phyloP scores from a whole-genome alignment of 371 early-diverging fungal genomes.

The Rhizopus delemar region DNA sequence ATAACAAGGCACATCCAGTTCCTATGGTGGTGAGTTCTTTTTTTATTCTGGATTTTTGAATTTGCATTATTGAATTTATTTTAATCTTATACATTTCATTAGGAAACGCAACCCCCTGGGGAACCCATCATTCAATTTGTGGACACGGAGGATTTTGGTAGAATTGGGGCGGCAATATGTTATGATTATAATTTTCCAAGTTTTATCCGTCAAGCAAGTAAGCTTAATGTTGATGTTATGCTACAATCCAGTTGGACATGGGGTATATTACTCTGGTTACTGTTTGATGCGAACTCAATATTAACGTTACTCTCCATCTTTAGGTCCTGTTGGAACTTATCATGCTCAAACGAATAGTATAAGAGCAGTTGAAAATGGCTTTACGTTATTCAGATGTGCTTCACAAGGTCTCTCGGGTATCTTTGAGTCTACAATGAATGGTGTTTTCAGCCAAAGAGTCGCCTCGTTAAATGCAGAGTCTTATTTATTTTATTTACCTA shows the following conservation, averaged over 20 bases:
- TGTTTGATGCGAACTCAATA: background rate
- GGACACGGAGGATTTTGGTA: slow-evolving; percentile 52
- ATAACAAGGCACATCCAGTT: slow-evolving; percentile 59
- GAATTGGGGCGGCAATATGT: slow-evolving; percentile 56
- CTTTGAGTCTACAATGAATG: slow-evolving; percentile 46
- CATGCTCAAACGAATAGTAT: slow-evolving; percentile 47
- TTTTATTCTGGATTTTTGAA: background rate
- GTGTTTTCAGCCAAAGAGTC: slow-evolving; percentile 44
- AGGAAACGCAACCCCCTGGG: slow-evolving; percentile 45
- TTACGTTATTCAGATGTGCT: slow-evolving; percentile 55
- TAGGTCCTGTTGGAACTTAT: slow-evolving; percentile 50
- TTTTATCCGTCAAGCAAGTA: slow-evolving; percentile 54
- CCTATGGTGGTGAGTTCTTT: slow-evolving; percentile 39
- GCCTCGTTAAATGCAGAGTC: slow-evolving; percentile 40
- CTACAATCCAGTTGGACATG: slow-evolving; percentile 61
- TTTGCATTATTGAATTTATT: background rate
- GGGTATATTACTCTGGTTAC: slow-evolving; percentile 31
- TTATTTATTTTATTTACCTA: slow-evolving; percentile 49
- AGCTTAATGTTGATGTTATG: slow-evolving; percentile 50
- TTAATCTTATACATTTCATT: background rate
- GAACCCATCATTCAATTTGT: slow-evolving; percentile 44
- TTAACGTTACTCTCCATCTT: background rate
- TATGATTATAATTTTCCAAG: slow-evolving; percentile 57
- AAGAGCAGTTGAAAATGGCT: slow-evolving; percentile 59
- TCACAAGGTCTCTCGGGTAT: slow-evolving; percentile 56